These are phyloP conservation scores for Isochrysis galbana DNA, from an alignment of 78 protist genomes.

Conservation along the genomic window DNA sequence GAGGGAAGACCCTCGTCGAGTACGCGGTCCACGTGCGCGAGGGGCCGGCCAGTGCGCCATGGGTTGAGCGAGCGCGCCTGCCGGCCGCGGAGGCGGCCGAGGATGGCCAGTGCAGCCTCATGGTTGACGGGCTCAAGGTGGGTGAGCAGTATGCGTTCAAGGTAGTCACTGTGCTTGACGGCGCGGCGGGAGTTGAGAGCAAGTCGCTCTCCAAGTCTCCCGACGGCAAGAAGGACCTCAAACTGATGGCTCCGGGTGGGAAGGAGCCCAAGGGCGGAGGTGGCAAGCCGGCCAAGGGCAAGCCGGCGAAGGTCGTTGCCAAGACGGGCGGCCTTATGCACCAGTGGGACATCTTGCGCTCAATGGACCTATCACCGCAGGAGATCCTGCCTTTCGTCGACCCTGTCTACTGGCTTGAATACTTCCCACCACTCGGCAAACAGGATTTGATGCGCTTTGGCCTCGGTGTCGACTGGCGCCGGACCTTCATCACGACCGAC, in stretches of 20 bases:
- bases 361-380: constrained; percentile 87
- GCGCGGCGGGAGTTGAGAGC: not conserved
- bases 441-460: constrained; percentile 89
- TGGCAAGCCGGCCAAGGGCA: not conserved
- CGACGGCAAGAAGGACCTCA: not conserved
- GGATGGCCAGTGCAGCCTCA: not conserved
- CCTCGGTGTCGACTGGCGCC: constrained; percentile 92
- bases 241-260: not conserved
- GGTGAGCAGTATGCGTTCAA: not conserved
- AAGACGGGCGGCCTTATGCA: constrained; percentile 74
- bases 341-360: constrained; percentile 93
- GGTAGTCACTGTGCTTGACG: not conserved
- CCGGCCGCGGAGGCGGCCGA: not conserved
- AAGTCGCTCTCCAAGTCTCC: not conserved
- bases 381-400: constrained; percentile 93
- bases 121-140: not conserved
- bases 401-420: constrained; percentile 90
- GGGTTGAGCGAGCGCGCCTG: not conserved
- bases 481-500: constrained; percentile 99
- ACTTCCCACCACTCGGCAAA: constrained; percentile 96
- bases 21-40: not conserved
- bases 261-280: not conserved
- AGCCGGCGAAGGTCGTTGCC: constrained; percentile 69
- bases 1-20: not conserved
- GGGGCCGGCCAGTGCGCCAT: not conserved